Percentiles rank a stretch among this genome's conserved stretches.
These are phyloP conservation scores for Candida saitoana DNA, from an alignment of 805 yeast genomes.

Conservation along the genomic window DNA sequence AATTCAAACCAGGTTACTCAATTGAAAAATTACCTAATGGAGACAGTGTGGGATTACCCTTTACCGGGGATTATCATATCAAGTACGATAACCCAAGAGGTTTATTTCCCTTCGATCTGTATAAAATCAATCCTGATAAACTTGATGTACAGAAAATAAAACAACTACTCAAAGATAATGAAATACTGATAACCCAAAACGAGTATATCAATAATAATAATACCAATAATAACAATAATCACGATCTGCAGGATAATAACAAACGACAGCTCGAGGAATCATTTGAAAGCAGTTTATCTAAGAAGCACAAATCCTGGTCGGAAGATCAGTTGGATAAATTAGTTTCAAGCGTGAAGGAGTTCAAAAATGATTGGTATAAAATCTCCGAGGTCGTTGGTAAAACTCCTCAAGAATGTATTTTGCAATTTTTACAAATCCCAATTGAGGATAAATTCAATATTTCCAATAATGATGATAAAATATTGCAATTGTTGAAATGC, in stretches of 20 bases:
- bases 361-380: slow-evolving; percentile 74
- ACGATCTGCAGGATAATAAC: slow-evolving; percentile 4
- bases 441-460: slow-evolving; percentile 70
- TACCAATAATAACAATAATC: slow-evolving; percentile 6
- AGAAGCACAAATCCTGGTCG: slow-evolving; percentile 48
- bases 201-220: background rate
- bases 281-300: background rate
- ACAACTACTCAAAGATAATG: slow-evolving; percentile 18
- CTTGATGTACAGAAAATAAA: slow-evolving; percentile 36
- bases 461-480: slow-evolving; percentile 26
- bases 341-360: slow-evolving; percentile 57
- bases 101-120: slow-evolving; percentile 83
- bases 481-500: slow-evolving; percentile 69
- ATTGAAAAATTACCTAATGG: slow-evolving; percentile 49
- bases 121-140: slow-evolving; percentile 58
- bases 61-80: slow-evolving; percentile 71
- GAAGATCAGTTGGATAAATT: slow-evolving; percentile 57
- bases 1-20: slow-evolving; percentile 58
- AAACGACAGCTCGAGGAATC: slow-evolving; percentile 7
- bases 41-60: slow-evolving; percentile 53
- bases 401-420: slow-evolving; percentile 73
- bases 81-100: slow-evolving; percentile 90
- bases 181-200: slow-evolving; percentile 7
- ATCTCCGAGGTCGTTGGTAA: slow-evolving; percentile 61
- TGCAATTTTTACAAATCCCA: slow-evolving; percentile 74